Evolutionary conservation across 2,329 filamentous ascomycete genomes (phyloP).

Genomic region (Aspergillus awamori): DNA sequence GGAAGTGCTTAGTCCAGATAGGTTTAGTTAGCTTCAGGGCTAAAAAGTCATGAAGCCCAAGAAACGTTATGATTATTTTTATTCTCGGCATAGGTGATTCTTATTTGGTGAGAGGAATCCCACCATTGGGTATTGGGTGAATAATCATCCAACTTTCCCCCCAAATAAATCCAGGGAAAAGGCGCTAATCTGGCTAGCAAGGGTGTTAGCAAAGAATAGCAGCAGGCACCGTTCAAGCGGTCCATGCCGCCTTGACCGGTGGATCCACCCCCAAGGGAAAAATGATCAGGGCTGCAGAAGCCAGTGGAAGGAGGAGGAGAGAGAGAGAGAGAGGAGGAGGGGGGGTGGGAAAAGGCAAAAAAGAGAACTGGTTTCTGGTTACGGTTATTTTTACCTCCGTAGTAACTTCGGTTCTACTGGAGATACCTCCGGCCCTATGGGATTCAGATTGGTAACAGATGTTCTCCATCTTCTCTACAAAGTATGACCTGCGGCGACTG

Average conservation of each 20-base stretch:
- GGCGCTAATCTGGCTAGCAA: constrained; percentile 9
- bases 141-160: constrained; percentile 3
- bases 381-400: neutral
- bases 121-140: constrained; percentile 1
- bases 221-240: constrained; percentile 24
- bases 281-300: constrained; percentile 15
- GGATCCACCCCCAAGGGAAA: constrained; percentile 17
- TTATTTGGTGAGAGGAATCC: neutral
- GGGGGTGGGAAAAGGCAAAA: neutral
- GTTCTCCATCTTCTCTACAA: neutral
- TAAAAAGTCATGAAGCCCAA: constrained; percentile 12
- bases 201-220: constrained; percentile 16
- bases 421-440: neutral
- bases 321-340: neutral
- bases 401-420: too few relatives aligned
- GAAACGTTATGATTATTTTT: constrained; percentile 7
- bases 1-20: constrained; percentile 18
- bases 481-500: neutral
- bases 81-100: neutral
- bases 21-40: constrained; percentile 15
- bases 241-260: constrained; percentile 26
- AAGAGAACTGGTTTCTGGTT: neutral
- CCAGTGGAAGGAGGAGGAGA: neutral
- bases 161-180: constrained; percentile 16
- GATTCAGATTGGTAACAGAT: neutral